Percentiles rank a stretch among this genome's conserved stretches.
These are phyloP conservation scores for Mycena rosella DNA, from an alignment of 768 basidiomycete genomes.

Conservation along the genomic window DNA sequence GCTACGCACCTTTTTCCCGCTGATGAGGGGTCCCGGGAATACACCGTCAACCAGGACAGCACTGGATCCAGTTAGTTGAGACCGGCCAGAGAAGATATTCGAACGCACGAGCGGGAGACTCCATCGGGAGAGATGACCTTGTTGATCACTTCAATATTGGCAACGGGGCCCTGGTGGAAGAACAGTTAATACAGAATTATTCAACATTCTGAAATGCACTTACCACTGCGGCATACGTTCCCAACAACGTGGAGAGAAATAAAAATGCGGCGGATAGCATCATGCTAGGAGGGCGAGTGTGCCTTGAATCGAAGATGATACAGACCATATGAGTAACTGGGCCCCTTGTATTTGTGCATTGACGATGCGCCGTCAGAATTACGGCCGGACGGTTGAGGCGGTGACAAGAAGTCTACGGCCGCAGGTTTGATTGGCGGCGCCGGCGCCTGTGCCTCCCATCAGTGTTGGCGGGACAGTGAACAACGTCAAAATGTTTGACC, in stretches of 20 bases:
- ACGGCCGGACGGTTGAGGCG: too few relatives aligned
- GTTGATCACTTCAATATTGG: slow-evolving; percentile 4
- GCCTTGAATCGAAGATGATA: too few relatives aligned
- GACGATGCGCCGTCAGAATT: too few relatives aligned
- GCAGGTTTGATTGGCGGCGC: too few relatives aligned
- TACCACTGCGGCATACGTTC: slow-evolving; percentile 10
- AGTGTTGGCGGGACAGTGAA: too few relatives aligned
- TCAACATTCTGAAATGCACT: neutral
- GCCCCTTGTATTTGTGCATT: too few relatives aligned
- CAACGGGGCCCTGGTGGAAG: slow-evolving; percentile 1
- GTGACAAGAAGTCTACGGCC: too few relatives aligned
- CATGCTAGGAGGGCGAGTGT: neutral
- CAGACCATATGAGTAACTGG: too few relatives aligned
- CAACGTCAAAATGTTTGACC: too few relatives aligned
- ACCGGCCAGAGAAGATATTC: neutral
- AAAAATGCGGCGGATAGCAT: slow-evolving; percentile 4
- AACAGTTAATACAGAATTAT: neutral
- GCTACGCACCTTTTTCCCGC: slow-evolving; percentile 26
- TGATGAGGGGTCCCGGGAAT: slow-evolving; percentile 36
- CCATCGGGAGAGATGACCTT: slow-evolving; percentile 19
- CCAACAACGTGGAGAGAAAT: neutral
- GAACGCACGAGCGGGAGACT: neutral
- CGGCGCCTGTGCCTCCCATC: too few relatives aligned
- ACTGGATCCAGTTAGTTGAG: neutral
- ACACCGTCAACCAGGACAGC: slow-evolving; percentile 1